Base-by-base conservation (phyloP, 768 basidiomycete species). In the Macrocybe gigantea region DNA sequence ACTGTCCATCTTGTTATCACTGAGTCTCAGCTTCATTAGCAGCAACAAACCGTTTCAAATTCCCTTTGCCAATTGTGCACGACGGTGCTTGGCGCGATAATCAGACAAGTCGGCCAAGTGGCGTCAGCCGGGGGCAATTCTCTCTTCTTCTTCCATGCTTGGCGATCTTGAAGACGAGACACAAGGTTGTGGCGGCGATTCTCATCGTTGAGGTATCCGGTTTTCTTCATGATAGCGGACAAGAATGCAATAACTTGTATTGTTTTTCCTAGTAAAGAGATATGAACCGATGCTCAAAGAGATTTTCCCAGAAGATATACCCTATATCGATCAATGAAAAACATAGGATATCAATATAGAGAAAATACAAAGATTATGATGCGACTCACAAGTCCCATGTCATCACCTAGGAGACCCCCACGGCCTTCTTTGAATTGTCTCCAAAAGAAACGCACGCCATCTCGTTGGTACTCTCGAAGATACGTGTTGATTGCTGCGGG, bases 221-320 rank as follows among this genome's bases (percentile, higher is more conserved):
- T 64, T 63, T 95, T 95, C 51, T 74, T 69, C 94, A 96, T 95
- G 49, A 97, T 87, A 0, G 94, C 93, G 0, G 91, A 86, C 2
- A 98, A 74, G 58, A 93, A 88, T 0, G 86, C 77, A 39, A 93
- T 88, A 22, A 93, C 85, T 63, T 98, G 95, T 14, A 97, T 93
- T 0, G 95, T 98, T 77, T 98, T 98, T 2, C 86, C 95, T 74
- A 70, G 11, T 40, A 15, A 2, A 38, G 44, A 44, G 31, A 12
- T 12, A 33, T 14, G 50, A 33, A 22, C 13, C 37, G 44, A 22
- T 40, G 41, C 22, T 33, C 32, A 12, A 32, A 36, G 35, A 33
- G n/a, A 44, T 41, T 39, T 66, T 46, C 11, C 41, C 38, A 39
- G 39, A 48, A n/a, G 37, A 50, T 34, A 39, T 34, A 53, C 52